Evolutionary conservation across 2,329 filamentous ascomycete species (phyloP).

Genomic region (Knoxdaviesia capensis): DNA sequence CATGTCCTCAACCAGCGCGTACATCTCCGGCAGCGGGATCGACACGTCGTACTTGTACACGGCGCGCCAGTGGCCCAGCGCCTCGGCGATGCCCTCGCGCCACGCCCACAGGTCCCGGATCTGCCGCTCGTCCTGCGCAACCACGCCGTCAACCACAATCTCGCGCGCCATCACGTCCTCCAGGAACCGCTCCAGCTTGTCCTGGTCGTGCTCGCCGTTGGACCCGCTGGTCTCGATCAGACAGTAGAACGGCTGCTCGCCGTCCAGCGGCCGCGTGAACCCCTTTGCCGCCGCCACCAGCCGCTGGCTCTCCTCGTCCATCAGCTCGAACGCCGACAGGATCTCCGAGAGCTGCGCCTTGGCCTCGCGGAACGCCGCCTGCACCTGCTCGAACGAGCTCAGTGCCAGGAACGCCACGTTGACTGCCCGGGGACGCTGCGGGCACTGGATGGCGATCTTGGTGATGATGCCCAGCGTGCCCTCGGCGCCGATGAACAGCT

Average conservation of each 20-base stretch:
- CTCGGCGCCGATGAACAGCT: conserved; percentile 88
- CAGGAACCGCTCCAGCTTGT: conserved; percentile 76
- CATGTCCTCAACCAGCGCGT: conserved; percentile 73
- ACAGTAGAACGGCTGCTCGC: conserved; percentile 83
- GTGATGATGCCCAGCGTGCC: conserved; percentile 92
- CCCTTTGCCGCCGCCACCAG: conserved; percentile 57
- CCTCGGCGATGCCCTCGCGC: conserved; percentile 84
- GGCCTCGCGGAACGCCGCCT: conserved; percentile 69
- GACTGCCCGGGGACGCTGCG: conserved; percentile 66
- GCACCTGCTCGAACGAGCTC: conserved; percentile 75
- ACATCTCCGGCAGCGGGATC: conserved; percentile 74
- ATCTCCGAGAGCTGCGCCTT: conserved; percentile 87
- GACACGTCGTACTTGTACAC: conserved; percentile 98
- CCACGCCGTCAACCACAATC: conserved; percentile 72
- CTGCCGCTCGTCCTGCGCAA: conserved; percentile 89
- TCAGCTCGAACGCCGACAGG: conserved; percentile 90
- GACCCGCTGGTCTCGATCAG: conserved; percentile 91
- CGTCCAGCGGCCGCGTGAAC: conserved; percentile 63
- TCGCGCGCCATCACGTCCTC: conserved; percentile 80
- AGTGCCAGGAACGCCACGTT: conserved; percentile 93
- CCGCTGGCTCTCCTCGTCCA: conserved; percentile 71
- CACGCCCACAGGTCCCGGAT: conserved; percentile 70
- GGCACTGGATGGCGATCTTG: conserved; percentile 71
- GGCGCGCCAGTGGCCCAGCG: conserved; percentile 73
- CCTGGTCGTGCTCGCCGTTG: conserved; percentile 80